Evolutionary conservation across 441 rosid genomes (phyloP).

Genomic region (Kokia cookei): DNA sequence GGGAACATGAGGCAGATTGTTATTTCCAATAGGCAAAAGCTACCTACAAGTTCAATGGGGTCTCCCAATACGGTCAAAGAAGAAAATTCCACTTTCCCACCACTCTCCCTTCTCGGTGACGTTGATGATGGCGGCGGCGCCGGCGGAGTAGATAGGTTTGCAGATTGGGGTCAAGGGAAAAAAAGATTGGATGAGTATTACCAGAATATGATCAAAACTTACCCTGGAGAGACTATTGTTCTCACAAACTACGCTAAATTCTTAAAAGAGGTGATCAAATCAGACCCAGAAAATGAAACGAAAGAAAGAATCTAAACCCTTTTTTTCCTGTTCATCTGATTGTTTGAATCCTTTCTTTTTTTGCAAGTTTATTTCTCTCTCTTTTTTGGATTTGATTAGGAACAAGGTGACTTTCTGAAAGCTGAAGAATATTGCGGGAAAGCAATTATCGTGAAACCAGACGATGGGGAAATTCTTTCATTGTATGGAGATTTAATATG

Average conservation of each 20-base stretch:
- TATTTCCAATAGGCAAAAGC: slow-evolving; percentile 1
- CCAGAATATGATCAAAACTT: slow-evolving; percentile 46
- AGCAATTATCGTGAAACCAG: slow-evolving; percentile 41
- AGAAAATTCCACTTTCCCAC: not conserved
- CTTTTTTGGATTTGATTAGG: slow-evolving; percentile 18
- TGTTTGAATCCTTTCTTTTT: not conserved
- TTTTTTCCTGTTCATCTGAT: not conserved
- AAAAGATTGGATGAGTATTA: slow-evolving; percentile 51
- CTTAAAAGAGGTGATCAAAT: slow-evolving; percentile 53
- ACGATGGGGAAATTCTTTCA: slow-evolving; percentile 52
- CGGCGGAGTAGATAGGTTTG: slow-evolving; percentile 15
- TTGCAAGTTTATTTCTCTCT: not conserved
- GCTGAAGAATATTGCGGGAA: slow-evolving; percentile 66
- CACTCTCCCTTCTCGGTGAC: not conserved
- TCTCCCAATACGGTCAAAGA: slow-evolving; percentile 6
- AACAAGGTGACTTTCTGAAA: slow-evolving; percentile 44
- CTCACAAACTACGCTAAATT: slow-evolving; percentile 72
- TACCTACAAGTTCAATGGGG: not conserved
- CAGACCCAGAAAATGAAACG: not conserved
- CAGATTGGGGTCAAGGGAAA: slow-evolving; percentile 25
- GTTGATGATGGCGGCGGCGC: slow-evolving; percentile 18
- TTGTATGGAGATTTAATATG: slow-evolving; percentile 69
- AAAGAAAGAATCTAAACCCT: too few relatives aligned
- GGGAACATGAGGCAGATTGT: slow-evolving; percentile 25
- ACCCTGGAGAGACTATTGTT: slow-evolving; percentile 52